Percentiles rank a stretch among this genome's conserved stretches.
phyloP scores from a whole-genome alignment of 805 yeast genomes.

The Kluyveromyces starmeri region DNA sequence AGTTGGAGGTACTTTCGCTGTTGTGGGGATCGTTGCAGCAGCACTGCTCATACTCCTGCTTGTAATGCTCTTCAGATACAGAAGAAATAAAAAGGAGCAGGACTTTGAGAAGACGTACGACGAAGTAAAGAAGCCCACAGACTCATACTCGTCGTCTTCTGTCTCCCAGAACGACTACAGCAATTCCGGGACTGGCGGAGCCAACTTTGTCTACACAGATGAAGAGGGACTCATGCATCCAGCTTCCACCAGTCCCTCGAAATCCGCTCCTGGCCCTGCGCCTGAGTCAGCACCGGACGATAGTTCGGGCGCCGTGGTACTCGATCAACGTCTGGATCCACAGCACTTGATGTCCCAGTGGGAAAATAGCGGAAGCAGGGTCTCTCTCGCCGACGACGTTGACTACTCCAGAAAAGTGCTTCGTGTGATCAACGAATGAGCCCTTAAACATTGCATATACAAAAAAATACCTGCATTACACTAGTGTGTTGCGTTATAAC shows the following conservation, averaged over 20 bases:
- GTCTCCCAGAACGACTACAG: slow-evolving; percentile 4
- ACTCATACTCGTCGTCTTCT: slow-evolving; percentile 7
- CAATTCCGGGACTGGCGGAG: slow-evolving; percentile 8
- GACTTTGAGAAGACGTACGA: slow-evolving; percentile 22
- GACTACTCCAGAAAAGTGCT: slow-evolving; percentile 43
- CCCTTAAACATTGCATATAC: no score
- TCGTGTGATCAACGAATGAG: slow-evolving; percentile 32
- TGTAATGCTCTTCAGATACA: slow-evolving; percentile 31
- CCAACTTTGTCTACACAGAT: slow-evolving; percentile 17
- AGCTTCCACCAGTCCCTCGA: not conserved
- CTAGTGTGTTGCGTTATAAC: no score
- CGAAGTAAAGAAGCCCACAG: slow-evolving; percentile 15
- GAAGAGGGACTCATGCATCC: slow-evolving; percentile 15
- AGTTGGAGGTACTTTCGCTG: slow-evolving; percentile 80
- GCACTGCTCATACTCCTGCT: slow-evolving; percentile 36
- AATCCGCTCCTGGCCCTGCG: slow-evolving; percentile 6
- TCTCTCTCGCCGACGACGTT: slow-evolving; percentile 38
- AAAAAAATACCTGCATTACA: no score
- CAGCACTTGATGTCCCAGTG: slow-evolving; percentile 12
- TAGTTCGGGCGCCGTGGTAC: slow-evolving; percentile 19
- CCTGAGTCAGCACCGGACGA: slow-evolving; percentile 7
- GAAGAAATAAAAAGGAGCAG: slow-evolving; percentile 12
- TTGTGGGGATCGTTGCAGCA: slow-evolving; percentile 57
- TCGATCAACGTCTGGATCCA: slow-evolving; percentile 35
- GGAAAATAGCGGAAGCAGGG: slow-evolving; percentile 14